Base-by-base conservation (phyloP, 306 rosid genomes). In the Cercis canadensis region DNA sequence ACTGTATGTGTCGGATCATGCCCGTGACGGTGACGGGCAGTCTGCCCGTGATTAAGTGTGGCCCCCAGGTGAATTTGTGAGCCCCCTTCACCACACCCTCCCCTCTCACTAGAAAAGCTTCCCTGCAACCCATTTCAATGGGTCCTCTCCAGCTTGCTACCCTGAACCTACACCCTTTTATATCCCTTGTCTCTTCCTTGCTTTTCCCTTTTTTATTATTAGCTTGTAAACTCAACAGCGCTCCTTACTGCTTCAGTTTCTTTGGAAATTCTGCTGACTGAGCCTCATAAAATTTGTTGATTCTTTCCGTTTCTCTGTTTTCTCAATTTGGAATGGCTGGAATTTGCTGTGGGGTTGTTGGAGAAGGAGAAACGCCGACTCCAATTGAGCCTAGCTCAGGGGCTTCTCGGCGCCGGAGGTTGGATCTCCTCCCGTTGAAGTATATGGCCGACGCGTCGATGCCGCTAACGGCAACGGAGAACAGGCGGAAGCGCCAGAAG, bases 21-120 rank as follows among this genome's bases (percentile, higher is more conserved):
- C 97, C 95, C 92, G 83, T 59, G 96, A 84, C 80, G 74, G 82
- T 78, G 89, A 85, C 85, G 93, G 96, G 90, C 85, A 83, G 81
- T 40, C 79, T 87, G 82, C 91, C 95, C 89, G 78, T 74, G 64
- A 65, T 62, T 74, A 58, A 69, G 11, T 69, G 89, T 83, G 92
- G 90, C 78, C 91, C 95, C 89, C 81, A 80, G 71, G 78, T 62
- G 78, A 75, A 61, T 47, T 61, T 68, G 73, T 66, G 69, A 55
- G 54, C 62, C 13, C 76, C 57, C 46, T 19, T 52, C 14, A 24
- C 29, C 40, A 15, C 37, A 21, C 76, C 14, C 79, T 12, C 46
- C 40, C 8, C 21, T 11, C 36, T 11, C 75, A 13, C 64, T 81
- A 37, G 46, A 86, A 87, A 81, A 80, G 78, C 84, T 65, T 76